These are phyloP conservation scores for Hirschfeldia incana DNA, from an alignment of 345 rosid species.

Conservation along the genomic window DNA sequence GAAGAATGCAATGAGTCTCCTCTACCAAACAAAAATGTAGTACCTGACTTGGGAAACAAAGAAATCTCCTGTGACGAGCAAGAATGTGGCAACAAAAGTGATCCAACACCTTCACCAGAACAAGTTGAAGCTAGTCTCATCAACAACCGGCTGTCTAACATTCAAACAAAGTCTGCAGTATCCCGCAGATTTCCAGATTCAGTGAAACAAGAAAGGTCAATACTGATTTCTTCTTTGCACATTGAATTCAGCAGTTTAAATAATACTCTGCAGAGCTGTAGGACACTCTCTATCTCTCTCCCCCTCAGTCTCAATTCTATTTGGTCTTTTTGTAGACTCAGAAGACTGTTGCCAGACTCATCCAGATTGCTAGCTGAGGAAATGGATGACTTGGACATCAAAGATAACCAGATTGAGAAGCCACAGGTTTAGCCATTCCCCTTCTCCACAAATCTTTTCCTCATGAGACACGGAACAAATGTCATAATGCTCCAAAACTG, in stretches of 20 bases:
- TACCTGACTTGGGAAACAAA: background rate
- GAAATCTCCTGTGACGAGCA: slow-evolving; percentile 11
- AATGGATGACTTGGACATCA: slow-evolving; percentile 46
- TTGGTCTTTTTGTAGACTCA: slow-evolving; percentile 32
- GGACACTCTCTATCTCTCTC: background rate
- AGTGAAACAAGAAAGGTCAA: slow-evolving; percentile 35
- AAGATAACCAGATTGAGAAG: slow-evolving; percentile 52
- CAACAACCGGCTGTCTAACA: slow-evolving; percentile 19
- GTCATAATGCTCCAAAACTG: no score
- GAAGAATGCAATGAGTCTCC: slow-evolving; percentile 25
- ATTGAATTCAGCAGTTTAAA: background rate
- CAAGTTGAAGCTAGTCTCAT: slow-evolving; percentile 20
- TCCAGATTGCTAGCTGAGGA: slow-evolving; percentile 57
- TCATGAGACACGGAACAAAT: no score
- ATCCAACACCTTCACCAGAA: slow-evolving; percentile 26
- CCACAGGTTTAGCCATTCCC: slow-evolving; percentile 51
- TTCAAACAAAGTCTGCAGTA: slow-evolving; percentile 24
- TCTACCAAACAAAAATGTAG: slow-evolving; percentile 8
- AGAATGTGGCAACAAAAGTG: slow-evolving; percentile 14
- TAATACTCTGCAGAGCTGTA: background rate
- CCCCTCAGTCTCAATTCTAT: slow-evolving; percentile 6
- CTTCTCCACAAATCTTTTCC: background rate
- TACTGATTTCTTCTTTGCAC: background rate
- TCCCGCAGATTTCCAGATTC: slow-evolving; percentile 28
- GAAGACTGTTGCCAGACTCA: slow-evolving; percentile 73